Base-by-base conservation (phyloP, 345 rosid genomes). In the Euphorbia lathyris region DNA sequence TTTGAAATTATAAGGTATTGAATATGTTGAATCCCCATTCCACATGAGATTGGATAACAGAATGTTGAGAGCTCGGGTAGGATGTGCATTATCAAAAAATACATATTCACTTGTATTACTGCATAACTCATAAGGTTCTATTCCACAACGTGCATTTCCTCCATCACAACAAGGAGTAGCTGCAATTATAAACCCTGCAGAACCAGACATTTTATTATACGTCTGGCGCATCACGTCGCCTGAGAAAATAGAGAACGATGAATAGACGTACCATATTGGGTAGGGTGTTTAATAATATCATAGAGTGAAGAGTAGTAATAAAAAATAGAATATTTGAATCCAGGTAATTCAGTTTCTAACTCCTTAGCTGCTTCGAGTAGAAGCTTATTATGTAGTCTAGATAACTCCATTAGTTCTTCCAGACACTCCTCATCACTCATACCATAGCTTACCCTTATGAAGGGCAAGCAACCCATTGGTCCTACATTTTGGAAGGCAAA, bases 401-500 rank as follows among this genome's bases (percentile, higher is more conserved):
- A 16, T 10, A 50, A 3, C n/a, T 11, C 32, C 20, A 22, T 19
- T 7, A 42, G 1, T 26, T n/a, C 52, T 42, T 26, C 9, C 3
- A 9, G 16, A 9, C 75, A 72, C 11, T 5, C n/a, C 4, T 20
- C 51, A 4, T 25, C 17, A 5, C 2, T 12, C 0, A 38, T 22
- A 26, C 38, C n/a, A 27, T 26, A 53, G 10, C 2, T 1, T 19
- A 4, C n/a, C 52, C 51, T 67, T 0, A 11, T 9, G 11, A 7
- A 1, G 12, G 72, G 72, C 30, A 42, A 3, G 19, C 77, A 74
- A 42, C 58, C 77, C 45, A 53, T 0, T 0, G 77, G 72, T 4
- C 47, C 77, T 2, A 68, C 40, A 60, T 74, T 68, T 51, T 74
- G 64, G 20, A 74, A 74, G n/a, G 57, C 68, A 68, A 68, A 67